Conservation (phyloP, 495 filamentous ascomycete species). For the Wilcoxina mikolae region DNA sequence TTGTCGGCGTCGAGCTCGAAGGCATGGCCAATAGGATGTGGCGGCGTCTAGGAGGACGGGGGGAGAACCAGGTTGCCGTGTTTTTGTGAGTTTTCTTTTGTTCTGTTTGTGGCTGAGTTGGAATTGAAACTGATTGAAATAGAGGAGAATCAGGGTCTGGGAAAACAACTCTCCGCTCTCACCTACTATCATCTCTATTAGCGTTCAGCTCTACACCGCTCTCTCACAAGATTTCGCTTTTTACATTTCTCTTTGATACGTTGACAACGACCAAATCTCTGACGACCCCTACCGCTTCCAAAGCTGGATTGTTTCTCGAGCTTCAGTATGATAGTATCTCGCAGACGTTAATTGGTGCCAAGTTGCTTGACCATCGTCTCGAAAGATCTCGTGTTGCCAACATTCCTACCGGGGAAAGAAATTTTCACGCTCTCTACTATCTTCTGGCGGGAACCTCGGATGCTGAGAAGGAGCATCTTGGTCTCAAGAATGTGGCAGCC, state of each 20-base stretch:
- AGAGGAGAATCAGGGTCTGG: slow-evolving; percentile 92
- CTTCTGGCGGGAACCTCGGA: slow-evolving; percentile 79
- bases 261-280: slow-evolving; percentile 95
- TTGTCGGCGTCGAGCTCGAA: slow-evolving; percentile 48
- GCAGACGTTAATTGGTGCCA: slow-evolving; percentile 74
- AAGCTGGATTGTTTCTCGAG: slow-evolving; percentile 86
- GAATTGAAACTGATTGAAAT: slow-evolving; percentile 6
- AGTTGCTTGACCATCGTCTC: slow-evolving; percentile 81
- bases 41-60: slow-evolving; percentile 70
- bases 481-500: slow-evolving; percentile 47
- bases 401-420: slow-evolving; percentile 88
- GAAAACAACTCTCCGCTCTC: slow-evolving; percentile 85
- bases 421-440: slow-evolving; percentile 93
- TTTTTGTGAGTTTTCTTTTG: slow-evolving; percentile 55
- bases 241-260: slow-evolving; percentile 86
- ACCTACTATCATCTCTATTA: slow-evolving; percentile 68
- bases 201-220: slow-evolving; percentile 80
- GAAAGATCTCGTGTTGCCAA: slow-evolving; percentile 79
- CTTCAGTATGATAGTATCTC: slow-evolving; percentile 88
- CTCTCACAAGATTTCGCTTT: slow-evolving; percentile 81
- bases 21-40: slow-evolving; percentile 75
- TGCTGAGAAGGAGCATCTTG: slow-evolving; percentile 78
- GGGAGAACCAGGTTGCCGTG: slow-evolving; percentile 80
- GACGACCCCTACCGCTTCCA: slow-evolving; percentile 87
- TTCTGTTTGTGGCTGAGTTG: not conserved